A percentile compares a stretch with the other conserved stretches of the same genome.
Conservation (phyloP, 768 basidiomycete genomes). For the Tricholoma hemisulphureum region DNA sequence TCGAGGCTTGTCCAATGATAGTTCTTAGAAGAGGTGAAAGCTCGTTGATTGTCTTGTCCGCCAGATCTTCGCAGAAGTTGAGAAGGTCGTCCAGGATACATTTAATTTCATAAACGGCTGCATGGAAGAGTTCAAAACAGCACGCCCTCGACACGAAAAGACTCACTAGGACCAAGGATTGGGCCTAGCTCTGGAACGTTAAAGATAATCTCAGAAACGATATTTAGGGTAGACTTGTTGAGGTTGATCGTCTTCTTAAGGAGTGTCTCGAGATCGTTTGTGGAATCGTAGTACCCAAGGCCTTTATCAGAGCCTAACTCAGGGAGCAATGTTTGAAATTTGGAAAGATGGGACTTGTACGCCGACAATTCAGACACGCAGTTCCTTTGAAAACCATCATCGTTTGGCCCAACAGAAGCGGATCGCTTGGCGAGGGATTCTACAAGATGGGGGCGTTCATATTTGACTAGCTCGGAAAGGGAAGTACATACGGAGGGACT, state of each 20-base stretch:
- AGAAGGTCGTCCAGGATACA: slow-evolving; percentile 54
- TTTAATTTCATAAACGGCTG: slow-evolving; percentile 62
- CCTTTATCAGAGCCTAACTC: slow-evolving; percentile 46
- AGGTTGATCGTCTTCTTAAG: slow-evolving; percentile 50
- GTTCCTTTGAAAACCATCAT: slow-evolving; percentile 38
- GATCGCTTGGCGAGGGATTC: slow-evolving; percentile 36
- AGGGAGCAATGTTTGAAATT: slow-evolving; percentile 31
- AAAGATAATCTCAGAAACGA: slow-evolving; percentile 31
- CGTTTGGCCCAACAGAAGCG: slow-evolving; percentile 21
- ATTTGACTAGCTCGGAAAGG: background rate
- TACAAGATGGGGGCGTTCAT: slow-evolving; percentile 11
- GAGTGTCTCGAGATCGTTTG: slow-evolving; percentile 42
- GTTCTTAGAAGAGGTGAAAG: slow-evolving; percentile 36
- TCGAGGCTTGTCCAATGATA: slow-evolving; percentile 27
- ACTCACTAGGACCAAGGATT: slow-evolving; percentile 55
- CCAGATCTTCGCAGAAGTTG: slow-evolving; percentile 46
- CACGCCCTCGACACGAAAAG: background rate
- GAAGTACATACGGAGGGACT: slow-evolving; percentile 28
- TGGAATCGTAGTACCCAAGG: slow-evolving; percentile 47
- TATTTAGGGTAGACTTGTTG: slow-evolving; percentile 44
- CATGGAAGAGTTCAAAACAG: background rate
- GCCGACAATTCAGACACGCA: slow-evolving; percentile 34
- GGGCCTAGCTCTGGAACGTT: slow-evolving; percentile 48
- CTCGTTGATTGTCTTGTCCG: slow-evolving; percentile 45
- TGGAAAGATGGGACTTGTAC: slow-evolving; percentile 32